Evolutionary conservation across 129 eudicot species (phyloP).

Genomic region (Gnaphalium uliginosum): DNA sequence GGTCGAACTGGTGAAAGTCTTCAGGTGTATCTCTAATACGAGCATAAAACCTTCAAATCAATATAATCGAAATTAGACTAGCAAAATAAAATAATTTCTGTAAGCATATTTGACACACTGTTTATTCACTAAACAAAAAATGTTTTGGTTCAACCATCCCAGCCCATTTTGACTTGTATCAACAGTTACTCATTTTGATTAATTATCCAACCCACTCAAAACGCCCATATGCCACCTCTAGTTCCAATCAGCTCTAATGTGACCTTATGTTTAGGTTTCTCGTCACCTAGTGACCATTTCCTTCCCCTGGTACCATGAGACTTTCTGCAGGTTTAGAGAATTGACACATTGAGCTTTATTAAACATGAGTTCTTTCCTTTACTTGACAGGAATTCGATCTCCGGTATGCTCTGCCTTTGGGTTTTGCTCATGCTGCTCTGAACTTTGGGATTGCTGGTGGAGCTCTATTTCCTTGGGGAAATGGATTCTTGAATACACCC

Average conservation of each 20-base stretch:
- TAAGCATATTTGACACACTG: too few species aligned
- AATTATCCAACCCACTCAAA: too few species aligned
- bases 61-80: neutral
- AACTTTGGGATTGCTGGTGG: slow-evolving; percentile 85
- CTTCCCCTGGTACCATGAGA: neutral
- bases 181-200: too few species aligned
- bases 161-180: too few species aligned
- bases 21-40: neutral
- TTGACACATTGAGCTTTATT: too few species aligned
- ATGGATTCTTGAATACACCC: slow-evolving; percentile 48
- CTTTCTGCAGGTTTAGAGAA: too few species aligned
- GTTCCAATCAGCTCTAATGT: neutral
- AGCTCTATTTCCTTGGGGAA: slow-evolving; percentile 75
- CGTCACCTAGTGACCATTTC: neutral
- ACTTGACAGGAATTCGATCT: slow-evolving; percentile 74
- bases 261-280: neutral
- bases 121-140: too few species aligned
- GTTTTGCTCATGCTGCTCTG: slow-evolving; percentile 71
- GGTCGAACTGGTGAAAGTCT: neutral
- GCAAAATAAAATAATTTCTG: neutral
- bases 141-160: too few species aligned
- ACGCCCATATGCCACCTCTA: too few species aligned
- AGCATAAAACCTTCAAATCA: neutral
- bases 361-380: neutral
- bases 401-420: slow-evolving; percentile 81